A percentile compares a stretch with the other conserved stretches of the same genome.
phyloP scores from a whole-genome alignment of 306 rosid genomes.

The Inga leiocalycina region DNA sequence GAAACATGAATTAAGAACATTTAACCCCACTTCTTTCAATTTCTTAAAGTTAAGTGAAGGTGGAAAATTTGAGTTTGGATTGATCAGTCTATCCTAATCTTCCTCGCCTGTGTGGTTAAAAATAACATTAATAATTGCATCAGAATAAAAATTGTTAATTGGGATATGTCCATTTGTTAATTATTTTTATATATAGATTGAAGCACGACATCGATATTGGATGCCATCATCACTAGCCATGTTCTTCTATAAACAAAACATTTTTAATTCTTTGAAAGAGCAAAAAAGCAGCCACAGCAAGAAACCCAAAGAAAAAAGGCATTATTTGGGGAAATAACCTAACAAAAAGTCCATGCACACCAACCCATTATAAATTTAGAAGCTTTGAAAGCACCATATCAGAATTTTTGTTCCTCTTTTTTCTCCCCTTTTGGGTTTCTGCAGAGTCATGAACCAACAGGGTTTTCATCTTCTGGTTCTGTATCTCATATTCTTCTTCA shows the following conservation, averaged over 20 bases:
- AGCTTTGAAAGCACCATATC: slow-evolving; percentile 8
- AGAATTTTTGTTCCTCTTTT: neutral
- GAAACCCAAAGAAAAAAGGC: slow-evolving; percentile 38
- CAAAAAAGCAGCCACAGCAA: slow-evolving; percentile 37
- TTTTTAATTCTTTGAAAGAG: slow-evolving; percentile 27
- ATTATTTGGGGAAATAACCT: slow-evolving; percentile 31
- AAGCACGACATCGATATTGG: slow-evolving; percentile 30
- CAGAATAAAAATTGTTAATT: slow-evolving; percentile 28
- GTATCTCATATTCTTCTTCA: slow-evolving; percentile 31
- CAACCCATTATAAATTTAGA: slow-evolving; percentile 32
- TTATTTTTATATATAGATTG: neutral
- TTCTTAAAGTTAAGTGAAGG: neutral
- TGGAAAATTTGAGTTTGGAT: neutral
- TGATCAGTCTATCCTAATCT: neutral
- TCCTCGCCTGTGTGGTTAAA: neutral
- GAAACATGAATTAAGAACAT: too few species aligned
- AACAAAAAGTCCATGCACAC: slow-evolving; percentile 38
- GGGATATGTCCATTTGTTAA: slow-evolving; percentile 35
- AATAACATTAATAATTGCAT: slow-evolving; percentile 10
- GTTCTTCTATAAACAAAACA: neutral
- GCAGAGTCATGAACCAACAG: slow-evolving; percentile 48
- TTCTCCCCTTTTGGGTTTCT: slow-evolving; percentile 20
- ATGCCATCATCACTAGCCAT: slow-evolving; percentile 44
- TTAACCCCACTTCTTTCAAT: too few species aligned
- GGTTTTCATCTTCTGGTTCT: slow-evolving; percentile 39